Base-by-base conservation (phyloP, 2,329 filamentous ascomycete species). In the Fusarium dlaminii region DNA sequence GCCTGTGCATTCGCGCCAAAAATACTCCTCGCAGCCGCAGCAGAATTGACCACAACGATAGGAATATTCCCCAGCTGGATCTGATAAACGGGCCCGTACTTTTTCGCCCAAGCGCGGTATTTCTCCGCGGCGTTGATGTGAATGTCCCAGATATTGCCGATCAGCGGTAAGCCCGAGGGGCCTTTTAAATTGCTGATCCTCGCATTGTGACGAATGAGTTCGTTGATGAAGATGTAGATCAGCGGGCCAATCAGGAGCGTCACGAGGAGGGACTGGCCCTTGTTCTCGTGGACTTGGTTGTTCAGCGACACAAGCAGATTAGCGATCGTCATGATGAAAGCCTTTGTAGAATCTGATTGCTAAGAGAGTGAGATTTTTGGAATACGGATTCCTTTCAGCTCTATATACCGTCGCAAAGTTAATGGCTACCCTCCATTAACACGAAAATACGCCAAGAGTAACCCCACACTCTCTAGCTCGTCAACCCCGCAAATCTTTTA, bases 51-150 rank as follows among this genome's bases (percentile, higher is more conserved):
- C 15, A 90, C 84, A 6, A 90, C 83, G 20, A 90, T 81, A 2
- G 88, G 87, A 22, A 89, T 83, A 52, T 90, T 90, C 1, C 89
- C 89, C 12, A 90, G 79, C 75, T 87, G 85, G 27, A 90, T 87
- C 74, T 90, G 88, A 75, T 88, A 90, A 5, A 90, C 88, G 3
- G 79, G 74, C 1, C 83, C 83, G 61, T 86, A 86, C 43, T 79
- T 82, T 59, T 83, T 84, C 0, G 88, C 84, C 88, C 88, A 90
- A 34, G 84, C 72, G 5, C 87, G 85, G 75, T 90, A 90, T 76
- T 88, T 86, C 64, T 89, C 87, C 0, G 88, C 86, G 0, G 88
- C 88, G 68, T 90, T 88, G 57, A 83, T 81, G 9, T 87, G 84
- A 36, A 90, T 89, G 42, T 89, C 86, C 67, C 83, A 85, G 18